Evolutionary conservation across 768 basidiomycete species (phyloP).

Genomic region (Podaxis mareebaensis): DNA sequence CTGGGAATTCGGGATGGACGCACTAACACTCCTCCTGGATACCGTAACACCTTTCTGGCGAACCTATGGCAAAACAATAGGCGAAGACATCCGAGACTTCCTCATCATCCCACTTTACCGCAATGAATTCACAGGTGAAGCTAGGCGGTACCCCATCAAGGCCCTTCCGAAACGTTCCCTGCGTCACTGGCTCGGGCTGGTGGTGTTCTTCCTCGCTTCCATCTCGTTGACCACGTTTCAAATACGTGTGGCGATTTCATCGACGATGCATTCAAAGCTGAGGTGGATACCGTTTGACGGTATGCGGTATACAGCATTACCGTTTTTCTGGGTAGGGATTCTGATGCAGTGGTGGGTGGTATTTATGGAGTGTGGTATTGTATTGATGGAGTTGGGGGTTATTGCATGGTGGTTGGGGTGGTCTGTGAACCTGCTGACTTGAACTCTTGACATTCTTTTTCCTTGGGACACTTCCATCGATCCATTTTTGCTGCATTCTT

Average conservation of each 20-base stretch:
- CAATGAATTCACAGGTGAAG: slow-evolving; percentile 81
- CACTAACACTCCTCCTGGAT: slow-evolving; percentile 72
- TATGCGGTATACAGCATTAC: slow-evolving; percentile 62
- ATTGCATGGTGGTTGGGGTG: slow-evolving; percentile 78
- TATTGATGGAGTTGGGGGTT: slow-evolving; percentile 58
- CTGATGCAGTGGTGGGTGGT: slow-evolving; percentile 70
- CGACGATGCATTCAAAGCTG: slow-evolving; percentile 53
- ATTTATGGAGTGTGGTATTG: slow-evolving; percentile 54
- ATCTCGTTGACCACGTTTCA: slow-evolving; percentile 56
- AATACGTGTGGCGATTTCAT: slow-evolving; percentile 56
- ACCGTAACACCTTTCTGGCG: slow-evolving; percentile 81
- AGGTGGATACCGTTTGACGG: slow-evolving; percentile 59
- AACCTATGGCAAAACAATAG: slow-evolving; percentile 79
- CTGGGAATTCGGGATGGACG: slow-evolving; percentile 82
- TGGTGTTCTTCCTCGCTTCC: slow-evolving; percentile 49
- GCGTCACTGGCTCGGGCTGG: slow-evolving; percentile 67
- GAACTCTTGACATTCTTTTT: slow-evolving; percentile 14
- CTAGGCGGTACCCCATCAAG: slow-evolving; percentile 63
- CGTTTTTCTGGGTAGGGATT: slow-evolving; percentile 64
- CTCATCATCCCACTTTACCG: slow-evolving; percentile 81
- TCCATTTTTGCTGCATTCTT: not conserved
- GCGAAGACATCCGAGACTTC: slow-evolving; percentile 77
- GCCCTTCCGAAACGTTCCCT: slow-evolving; percentile 61
- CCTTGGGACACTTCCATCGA: not conserved
- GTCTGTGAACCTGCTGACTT: slow-evolving; percentile 52